These are phyloP conservation scores for Paraurostyla sp. DNA, from an alignment of 73 alveolate species.

Conservation along the genomic window DNA sequence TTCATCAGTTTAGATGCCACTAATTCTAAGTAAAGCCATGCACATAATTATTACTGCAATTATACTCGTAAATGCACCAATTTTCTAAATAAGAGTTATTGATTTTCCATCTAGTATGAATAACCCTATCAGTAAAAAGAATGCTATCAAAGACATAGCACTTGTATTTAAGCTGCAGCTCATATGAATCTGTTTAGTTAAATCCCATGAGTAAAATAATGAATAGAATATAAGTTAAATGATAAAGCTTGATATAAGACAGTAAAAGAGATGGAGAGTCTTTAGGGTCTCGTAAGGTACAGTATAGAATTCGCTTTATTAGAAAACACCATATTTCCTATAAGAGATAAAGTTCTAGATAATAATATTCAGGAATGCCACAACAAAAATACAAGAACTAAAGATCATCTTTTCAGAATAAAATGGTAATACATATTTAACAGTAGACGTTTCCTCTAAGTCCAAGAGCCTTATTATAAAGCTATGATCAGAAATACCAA, in stretches of 20 bases:
- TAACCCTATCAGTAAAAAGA: background rate
- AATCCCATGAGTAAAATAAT: background rate
- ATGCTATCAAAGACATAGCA: background rate
- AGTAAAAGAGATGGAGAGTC: background rate
- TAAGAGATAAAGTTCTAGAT: background rate
- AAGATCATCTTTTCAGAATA: constrained; percentile 28
- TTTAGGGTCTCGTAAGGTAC: constrained; percentile 32
- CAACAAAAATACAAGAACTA: background rate
- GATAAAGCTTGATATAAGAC: background rate
- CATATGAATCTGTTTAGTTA: background rate
- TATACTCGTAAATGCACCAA: constrained; percentile 19
- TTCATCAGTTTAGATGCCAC: background rate
- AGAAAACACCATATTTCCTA: constrained; percentile 32
- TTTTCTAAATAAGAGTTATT: background rate
- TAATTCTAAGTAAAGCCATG: background rate
- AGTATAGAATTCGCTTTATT: constrained; percentile 33
- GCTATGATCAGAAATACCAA: background rate
- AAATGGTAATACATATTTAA: background rate
- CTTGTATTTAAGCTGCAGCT: constrained; percentile 1
- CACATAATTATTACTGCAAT: background rate
- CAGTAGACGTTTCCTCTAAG: background rate
- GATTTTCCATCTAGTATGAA: background rate
- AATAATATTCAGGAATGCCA: background rate
- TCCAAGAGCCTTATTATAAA: background rate
- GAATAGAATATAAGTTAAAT: background rate